Evolutionary conservation across 306 rosid species (phyloP).

Genomic region (Trifolium dubium): DNA sequence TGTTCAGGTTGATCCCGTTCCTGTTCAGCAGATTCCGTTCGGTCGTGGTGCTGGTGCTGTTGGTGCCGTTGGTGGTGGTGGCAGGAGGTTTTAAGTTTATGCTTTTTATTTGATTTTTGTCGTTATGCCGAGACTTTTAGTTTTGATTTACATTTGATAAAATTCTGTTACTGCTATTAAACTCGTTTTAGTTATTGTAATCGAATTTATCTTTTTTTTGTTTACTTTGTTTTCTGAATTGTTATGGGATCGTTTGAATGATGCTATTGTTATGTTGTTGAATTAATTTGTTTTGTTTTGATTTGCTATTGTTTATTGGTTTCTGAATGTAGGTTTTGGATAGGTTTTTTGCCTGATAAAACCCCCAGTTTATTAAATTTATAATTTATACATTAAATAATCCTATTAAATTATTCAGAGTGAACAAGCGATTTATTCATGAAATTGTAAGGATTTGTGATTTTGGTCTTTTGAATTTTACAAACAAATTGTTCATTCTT

Average conservation of each 20-base stretch:
- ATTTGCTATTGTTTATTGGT: not conserved
- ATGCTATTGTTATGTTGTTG: not conserved
- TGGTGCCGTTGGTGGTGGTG: not conserved
- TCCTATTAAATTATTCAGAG: too few relatives aligned
- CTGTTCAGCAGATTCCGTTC: not conserved
- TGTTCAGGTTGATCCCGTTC: not conserved
- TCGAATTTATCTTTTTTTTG: not conserved
- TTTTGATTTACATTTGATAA: not conserved
- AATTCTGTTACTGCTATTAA: not conserved
- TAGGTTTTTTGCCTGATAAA: too few relatives aligned
- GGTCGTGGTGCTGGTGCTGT: not conserved
- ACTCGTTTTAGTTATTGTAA: not conserved
- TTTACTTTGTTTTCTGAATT: not conserved
- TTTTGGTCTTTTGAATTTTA: too few relatives aligned
- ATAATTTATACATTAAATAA: too few relatives aligned
- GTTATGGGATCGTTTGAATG: not conserved
- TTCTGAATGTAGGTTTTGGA: not conserved
- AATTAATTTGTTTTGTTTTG: not conserved
- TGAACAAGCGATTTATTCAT: too few relatives aligned
- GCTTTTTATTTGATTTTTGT: not conserved
- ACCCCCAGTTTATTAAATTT: too few relatives aligned
- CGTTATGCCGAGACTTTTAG: not conserved
- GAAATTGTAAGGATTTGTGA: too few relatives aligned
- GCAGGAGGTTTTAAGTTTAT: not conserved
- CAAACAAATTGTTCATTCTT: too few relatives aligned